Percentiles rank a stretch among this genome's conserved stretches.
Conservation (phyloP, 768 basidiomycete genomes). For the Neoboletus subvelutipes region DNA sequence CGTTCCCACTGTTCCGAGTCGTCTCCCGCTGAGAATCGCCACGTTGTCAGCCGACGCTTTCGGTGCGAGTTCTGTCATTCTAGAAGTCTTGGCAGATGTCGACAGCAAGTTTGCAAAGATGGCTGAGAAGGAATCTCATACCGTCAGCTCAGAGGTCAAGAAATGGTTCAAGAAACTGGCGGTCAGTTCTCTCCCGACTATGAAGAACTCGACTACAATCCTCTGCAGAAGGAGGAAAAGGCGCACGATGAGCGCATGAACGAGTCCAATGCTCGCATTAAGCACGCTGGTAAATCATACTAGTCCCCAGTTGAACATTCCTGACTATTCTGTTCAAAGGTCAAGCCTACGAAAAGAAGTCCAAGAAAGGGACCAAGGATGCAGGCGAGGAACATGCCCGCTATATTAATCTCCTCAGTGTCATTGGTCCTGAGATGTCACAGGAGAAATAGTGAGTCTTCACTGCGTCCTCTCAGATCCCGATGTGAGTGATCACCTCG, state of each 20-base stretch:
- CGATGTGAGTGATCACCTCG: neutral
- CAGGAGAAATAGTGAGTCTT: conserved; percentile 72
- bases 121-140: conserved; percentile 70
- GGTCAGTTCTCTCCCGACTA: conserved; percentile 41
- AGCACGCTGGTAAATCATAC: conserved; percentile 59
- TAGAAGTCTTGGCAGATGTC: conserved; percentile 69
- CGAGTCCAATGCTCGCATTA: conserved; percentile 67
- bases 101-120: conserved; percentile 74
- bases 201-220: neutral
- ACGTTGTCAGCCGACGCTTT: conserved; percentile 61
- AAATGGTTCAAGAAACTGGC: conserved; percentile 87
- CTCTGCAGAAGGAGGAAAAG: conserved; percentile 75
- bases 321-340: conserved; percentile 40
- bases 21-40: neutral
- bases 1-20: neutral
- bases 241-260: conserved; percentile 69
- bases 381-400: conserved; percentile 72
- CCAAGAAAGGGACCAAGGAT: conserved; percentile 68
- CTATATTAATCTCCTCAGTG: conserved; percentile 71
- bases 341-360: conserved; percentile 74
- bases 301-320: neutral
- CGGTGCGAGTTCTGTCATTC: conserved; percentile 58
- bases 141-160: conserved; percentile 64
- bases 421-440: conserved; percentile 73
- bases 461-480: neutral